A percentile compares a stretch with the other conserved stretches of the same genome.
phyloP scores from a whole-genome alignment of 1,284 basidiomycete species.

The Xerocomus minutiporus region DNA sequence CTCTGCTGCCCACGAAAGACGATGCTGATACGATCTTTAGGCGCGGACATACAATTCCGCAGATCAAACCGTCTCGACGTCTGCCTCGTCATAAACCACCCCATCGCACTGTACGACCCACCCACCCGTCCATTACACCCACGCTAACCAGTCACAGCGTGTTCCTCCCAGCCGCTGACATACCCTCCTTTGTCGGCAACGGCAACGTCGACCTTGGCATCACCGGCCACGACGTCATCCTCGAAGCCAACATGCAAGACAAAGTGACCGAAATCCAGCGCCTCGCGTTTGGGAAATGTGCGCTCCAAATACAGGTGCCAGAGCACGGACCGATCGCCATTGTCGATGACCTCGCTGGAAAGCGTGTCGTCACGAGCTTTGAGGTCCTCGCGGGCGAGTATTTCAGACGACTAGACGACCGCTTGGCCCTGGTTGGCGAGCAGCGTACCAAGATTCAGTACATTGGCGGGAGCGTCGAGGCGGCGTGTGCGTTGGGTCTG shows the following conservation, averaged over 20 bases:
- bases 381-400: slow-evolving; percentile 81
- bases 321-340: slow-evolving; percentile 68
- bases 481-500: slow-evolving; percentile 92
- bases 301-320: slow-evolving; percentile 93
- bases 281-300: slow-evolving; percentile 93
- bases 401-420: slow-evolving; percentile 72
- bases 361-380: slow-evolving; percentile 92
- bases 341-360: slow-evolving; percentile 81
- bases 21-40: slow-evolving; percentile 37
- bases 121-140: background rate
- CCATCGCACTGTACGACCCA: slow-evolving; percentile 75
- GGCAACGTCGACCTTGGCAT: slow-evolving; percentile 93
- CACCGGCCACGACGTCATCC: slow-evolving; percentile 95
- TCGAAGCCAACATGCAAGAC: slow-evolving; percentile 78
- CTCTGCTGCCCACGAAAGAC: background rate
- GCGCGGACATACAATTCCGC: slow-evolving; percentile 96
- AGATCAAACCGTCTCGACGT: slow-evolving; percentile 88
- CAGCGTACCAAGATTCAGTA: slow-evolving; percentile 84
- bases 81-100: slow-evolving; percentile 87
- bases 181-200: slow-evolving; percentile 97
- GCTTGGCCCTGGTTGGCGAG: slow-evolving; percentile 46
- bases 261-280: slow-evolving; percentile 79
- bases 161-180: slow-evolving; percentile 95
- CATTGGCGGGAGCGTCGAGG: slow-evolving; percentile 96
- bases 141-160: slow-evolving; percentile 52